Evolutionary conservation across 805 yeast genomes (phyloP).

Genomic region (Kazachstania psychrophila): DNA sequence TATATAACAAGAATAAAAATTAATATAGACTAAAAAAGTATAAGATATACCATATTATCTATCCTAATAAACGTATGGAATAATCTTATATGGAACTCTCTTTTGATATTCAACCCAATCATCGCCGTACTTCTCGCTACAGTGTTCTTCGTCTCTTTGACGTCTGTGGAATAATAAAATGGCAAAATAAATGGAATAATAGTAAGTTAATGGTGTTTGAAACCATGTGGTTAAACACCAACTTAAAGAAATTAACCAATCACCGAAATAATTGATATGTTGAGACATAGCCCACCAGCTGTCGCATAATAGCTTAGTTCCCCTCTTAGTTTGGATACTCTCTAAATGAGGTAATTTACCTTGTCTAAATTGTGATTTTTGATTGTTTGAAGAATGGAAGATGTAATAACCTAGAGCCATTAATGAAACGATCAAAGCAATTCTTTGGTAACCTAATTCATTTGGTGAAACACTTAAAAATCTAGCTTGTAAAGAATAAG

Average conservation of each 20-base stretch:
- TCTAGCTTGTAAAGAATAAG: slow-evolving; percentile 80
- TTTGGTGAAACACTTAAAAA: slow-evolving; percentile 60
- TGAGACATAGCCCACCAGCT: slow-evolving; percentile 97
- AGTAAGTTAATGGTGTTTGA: slow-evolving; percentile 74
- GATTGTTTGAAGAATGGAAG: slow-evolving; percentile 75
- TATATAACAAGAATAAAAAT: neutral
- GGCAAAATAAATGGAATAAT: slow-evolving; percentile 77
- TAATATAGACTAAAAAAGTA: too few species aligned
- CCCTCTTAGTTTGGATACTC: slow-evolving; percentile 62
- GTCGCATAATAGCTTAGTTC: slow-evolving; percentile 70
- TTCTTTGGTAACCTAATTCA: slow-evolving; percentile 21
- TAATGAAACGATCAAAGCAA: slow-evolving; percentile 35
- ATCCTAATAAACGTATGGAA: slow-evolving; percentile 71
- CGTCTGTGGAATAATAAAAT: slow-evolving; percentile 80
- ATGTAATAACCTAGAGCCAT: slow-evolving; percentile 64
- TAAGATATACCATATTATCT: neutral
- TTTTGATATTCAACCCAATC: slow-evolving; percentile 78
- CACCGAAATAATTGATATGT: slow-evolving; percentile 92
- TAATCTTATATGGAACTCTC: slow-evolving; percentile 77
- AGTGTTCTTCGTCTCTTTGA: slow-evolving; percentile 82
- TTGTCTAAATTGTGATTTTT: slow-evolving; percentile 74
- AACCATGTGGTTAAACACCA: slow-evolving; percentile 91
- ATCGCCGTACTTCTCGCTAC: slow-evolving; percentile 75
- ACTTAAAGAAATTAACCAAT: slow-evolving; percentile 82
- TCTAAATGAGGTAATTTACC: slow-evolving; percentile 64